Conservation (phyloP, 73 alveolate genomes). For the Paraurostyla sp. region DNA sequence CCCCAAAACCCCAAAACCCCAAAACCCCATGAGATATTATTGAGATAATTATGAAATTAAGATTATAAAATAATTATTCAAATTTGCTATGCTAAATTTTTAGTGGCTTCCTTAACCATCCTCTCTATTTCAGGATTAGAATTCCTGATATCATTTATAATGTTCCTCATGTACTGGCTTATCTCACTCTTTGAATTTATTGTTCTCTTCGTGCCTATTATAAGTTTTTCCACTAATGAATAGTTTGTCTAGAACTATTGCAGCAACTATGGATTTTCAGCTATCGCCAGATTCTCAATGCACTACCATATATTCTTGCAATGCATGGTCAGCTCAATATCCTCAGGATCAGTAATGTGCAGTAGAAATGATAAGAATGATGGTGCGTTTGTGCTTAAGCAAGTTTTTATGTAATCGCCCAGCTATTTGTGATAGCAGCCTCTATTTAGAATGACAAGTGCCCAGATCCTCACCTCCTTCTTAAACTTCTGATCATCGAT, state of each 20-base stretch:
- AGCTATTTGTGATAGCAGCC: constrained; percentile 50
- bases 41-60: too few relatives aligned
- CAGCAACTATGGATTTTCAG: not conserved
- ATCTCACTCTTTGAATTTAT: constrained; percentile 46
- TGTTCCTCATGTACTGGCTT: constrained; percentile 22
- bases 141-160: constrained; percentile 10
- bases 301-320: constrained; percentile 23
- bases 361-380: constrained; percentile 49
- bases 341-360: constrained; percentile 36
- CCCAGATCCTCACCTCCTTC: constrained; percentile 56
- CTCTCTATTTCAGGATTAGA: constrained; percentile 40
- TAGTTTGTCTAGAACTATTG: not conserved
- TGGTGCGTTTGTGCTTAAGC: not conserved
- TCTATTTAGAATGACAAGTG: constrained; percentile 43
- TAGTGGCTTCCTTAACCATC: constrained; percentile 64
- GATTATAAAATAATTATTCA: too few relatives aligned
- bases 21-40: too few relatives aligned
- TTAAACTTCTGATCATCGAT: constrained; percentile 23
- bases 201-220: constrained; percentile 56
- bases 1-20: too few relatives aligned
- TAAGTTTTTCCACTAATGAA: constrained; percentile 39
- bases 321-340: constrained; percentile 21
- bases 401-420: not conserved
- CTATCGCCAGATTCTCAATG: not conserved
- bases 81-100: constrained; percentile 24